Conservation (phyloP, 2,329 filamentous ascomycete species). For the Leptodontidium sp. region DNA sequence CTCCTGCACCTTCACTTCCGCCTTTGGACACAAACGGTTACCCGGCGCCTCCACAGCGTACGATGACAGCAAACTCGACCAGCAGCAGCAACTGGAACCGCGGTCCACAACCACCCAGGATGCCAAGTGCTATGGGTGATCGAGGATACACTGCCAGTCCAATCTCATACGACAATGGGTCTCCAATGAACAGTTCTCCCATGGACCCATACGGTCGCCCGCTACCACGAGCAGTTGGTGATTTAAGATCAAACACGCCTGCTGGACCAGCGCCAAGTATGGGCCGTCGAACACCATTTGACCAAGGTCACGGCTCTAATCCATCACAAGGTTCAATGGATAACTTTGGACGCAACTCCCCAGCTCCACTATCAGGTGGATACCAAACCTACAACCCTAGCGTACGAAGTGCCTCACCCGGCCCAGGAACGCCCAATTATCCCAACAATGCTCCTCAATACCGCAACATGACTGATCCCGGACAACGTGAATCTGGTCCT, state of each 20-base stretch:
- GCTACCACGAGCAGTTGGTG: conserved; percentile 38
- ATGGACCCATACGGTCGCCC: conserved; percentile 41
- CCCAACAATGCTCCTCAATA: conserved; percentile 28
- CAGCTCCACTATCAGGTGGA: conserved; percentile 30
- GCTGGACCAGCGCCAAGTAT: conserved; percentile 40
- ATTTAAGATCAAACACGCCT: conserved; percentile 42
- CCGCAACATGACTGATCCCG: conserved; percentile 42
- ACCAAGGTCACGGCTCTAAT: conserved; percentile 33
- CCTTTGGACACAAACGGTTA: conserved; percentile 38
- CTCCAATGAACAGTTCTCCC: conserved; percentile 23
- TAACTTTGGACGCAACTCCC: conserved; percentile 30
- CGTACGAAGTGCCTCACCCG: conserved; percentile 35
- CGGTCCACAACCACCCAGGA: conserved; percentile 39
- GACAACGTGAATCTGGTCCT: conserved; percentile 29
- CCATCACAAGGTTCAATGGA: conserved; percentile 28
- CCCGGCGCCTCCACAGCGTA: conserved; percentile 39
- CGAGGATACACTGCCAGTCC: conserved; percentile 44
- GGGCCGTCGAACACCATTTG: conserved; percentile 41
- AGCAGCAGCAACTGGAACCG: conserved; percentile 39
- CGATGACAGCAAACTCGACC: conserved; percentile 41
- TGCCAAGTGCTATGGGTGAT: conserved; percentile 43
- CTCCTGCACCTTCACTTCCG: conserved; percentile 43
- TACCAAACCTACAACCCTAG: conserved; percentile 39
- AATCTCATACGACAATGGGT: conserved; percentile 41
- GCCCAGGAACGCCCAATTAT: conserved; percentile 30